Percentiles rank a stretch among this genome's conserved stretches.
These are phyloP conservation scores for Tetrapisispora nanseiensis DNA, from an alignment of 805 yeast genomes.

Conservation along the genomic window DNA sequence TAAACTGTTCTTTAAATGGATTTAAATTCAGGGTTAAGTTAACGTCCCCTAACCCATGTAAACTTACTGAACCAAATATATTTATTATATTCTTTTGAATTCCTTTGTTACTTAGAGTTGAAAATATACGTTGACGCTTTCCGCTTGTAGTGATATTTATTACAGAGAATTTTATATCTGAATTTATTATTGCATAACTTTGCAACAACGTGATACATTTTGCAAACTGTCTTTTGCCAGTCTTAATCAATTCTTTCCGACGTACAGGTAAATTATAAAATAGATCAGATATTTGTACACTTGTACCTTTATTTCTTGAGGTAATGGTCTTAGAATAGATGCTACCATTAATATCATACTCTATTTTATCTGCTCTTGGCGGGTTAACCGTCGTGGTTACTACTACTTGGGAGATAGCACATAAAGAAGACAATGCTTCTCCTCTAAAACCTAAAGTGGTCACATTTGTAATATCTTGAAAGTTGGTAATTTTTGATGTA, in stretches of 20 bases:
- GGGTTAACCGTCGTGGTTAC: slow-evolving; percentile 41
- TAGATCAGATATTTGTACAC: slow-evolving; percentile 45
- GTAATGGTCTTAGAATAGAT: slow-evolving; percentile 35
- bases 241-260: slow-evolving; percentile 58
- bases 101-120: slow-evolving; percentile 43
- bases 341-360: slow-evolving; percentile 46
- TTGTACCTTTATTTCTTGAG: slow-evolving; percentile 61
- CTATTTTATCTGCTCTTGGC: slow-evolving; percentile 51
- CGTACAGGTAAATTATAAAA: slow-evolving; percentile 77
- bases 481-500: slow-evolving; percentile 53
- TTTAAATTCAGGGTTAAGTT: slow-evolving; percentile 34
- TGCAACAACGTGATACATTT: slow-evolving; percentile 57
- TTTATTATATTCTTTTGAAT: slow-evolving; percentile 51
- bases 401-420: slow-evolving; percentile 45
- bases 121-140: slow-evolving; percentile 45
- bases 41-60: slow-evolving; percentile 47
- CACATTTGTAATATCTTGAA: slow-evolving; percentile 45
- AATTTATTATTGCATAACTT: slow-evolving; percentile 53
- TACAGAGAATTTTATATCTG: slow-evolving; percentile 50
- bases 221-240: slow-evolving; percentile 59
- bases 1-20: slow-evolving; percentile 17
- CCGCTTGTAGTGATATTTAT: slow-evolving; percentile 40
- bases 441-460: slow-evolving; percentile 69
- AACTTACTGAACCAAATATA: slow-evolving; percentile 61
- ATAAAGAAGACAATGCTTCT: slow-evolving; percentile 66